Evolutionary conservation across 139 green algal genomes (phyloP).

Genomic region (Tetratostichococcus sp.): DNA sequence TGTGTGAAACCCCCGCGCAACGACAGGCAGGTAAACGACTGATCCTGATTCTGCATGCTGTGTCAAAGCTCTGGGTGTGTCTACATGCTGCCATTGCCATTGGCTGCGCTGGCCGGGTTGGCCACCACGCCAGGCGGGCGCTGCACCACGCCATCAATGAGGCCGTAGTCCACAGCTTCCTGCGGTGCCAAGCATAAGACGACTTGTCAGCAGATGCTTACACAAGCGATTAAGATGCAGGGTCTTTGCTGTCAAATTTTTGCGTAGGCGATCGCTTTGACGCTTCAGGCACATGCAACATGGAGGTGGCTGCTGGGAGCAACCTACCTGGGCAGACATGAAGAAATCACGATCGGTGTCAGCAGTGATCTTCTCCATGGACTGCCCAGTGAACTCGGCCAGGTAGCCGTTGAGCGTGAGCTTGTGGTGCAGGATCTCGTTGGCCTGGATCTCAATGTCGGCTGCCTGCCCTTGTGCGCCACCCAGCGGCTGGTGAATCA

Average conservation of each 20-base stretch:
- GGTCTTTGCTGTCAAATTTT: too few species aligned
- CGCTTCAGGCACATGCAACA: not conserved
- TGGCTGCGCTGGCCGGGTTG: not conserved
- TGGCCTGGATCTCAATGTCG: constrained; percentile 99
- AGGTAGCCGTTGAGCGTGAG: constrained; percentile 97
- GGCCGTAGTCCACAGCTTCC: constrained; percentile 96
- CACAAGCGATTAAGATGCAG: too few species aligned
- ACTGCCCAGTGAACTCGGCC: constrained; percentile 92
- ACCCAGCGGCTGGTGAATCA: constrained; percentile 99
- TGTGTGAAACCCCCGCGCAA: too few species aligned
- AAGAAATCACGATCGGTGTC: constrained; percentile 99
- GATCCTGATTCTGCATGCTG: too few species aligned
- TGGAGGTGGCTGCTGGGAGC: not conserved
- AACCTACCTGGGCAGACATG: constrained; percentile 67
- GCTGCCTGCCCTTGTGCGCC: constrained; percentile 97
- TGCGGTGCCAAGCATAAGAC: constrained; percentile 31
- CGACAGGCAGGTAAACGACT: too few species aligned
- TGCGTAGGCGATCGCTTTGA: too few species aligned
- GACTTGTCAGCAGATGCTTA: too few species aligned
- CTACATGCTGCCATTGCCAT: not conserved
- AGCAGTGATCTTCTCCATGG: constrained; percentile 87
- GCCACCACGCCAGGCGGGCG: not conserved
- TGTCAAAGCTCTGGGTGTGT: too few species aligned
- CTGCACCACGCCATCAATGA: constrained; percentile 83
- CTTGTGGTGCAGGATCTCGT: constrained; percentile 99